phyloP scores from a whole-genome alignment of 495 filamentous ascomycete genomes.

The Aspergillus bridgeri region DNA sequence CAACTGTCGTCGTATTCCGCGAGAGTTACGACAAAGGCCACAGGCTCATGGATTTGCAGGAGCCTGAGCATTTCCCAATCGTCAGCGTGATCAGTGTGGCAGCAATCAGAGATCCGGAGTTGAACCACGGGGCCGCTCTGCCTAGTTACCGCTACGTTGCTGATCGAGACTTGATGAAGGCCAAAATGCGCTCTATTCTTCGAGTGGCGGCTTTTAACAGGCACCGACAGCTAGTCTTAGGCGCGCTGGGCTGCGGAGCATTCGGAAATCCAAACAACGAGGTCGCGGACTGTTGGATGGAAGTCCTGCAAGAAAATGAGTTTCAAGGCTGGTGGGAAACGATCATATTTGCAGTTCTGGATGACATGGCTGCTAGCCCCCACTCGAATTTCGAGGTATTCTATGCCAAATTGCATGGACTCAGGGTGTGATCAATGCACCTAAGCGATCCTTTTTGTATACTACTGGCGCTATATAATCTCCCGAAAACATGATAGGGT shows the following conservation, averaged over 20 bases:
- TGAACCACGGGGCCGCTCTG: conserved; percentile 22
- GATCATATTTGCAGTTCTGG: conserved; percentile 34
- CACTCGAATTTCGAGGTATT: conserved; percentile 53
- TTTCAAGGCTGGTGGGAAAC: conserved; percentile 44
- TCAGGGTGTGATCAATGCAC: conserved; percentile 7
- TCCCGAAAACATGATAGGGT: background rate
- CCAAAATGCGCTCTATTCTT: conserved; percentile 57
- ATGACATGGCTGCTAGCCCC: conserved; percentile 16
- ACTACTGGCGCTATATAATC: background rate
- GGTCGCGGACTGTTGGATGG: conserved; percentile 58
- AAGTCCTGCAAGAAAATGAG: conserved; percentile 54
- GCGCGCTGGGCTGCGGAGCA: conserved; percentile 65
- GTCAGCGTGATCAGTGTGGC: conserved; percentile 59
- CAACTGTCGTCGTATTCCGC: conserved; percentile 54
- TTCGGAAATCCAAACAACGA: conserved; percentile 58
- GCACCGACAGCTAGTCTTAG: conserved; percentile 56
- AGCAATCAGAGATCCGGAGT: conserved; percentile 46
- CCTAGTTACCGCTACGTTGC: conserved; percentile 25
- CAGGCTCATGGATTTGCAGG: conserved; percentile 33
- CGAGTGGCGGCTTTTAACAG: conserved; percentile 49
- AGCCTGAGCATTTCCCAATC: conserved; percentile 39
- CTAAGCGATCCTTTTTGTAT: background rate
- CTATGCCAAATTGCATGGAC: conserved; percentile 36
- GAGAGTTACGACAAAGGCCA: conserved; percentile 38
- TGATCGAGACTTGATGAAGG: conserved; percentile 50